Percentiles rank a stretch among this genome's conserved stretches.
These are phyloP conservation scores for Phoenix roebelenii DNA, from an alignment of 176 grass and related monocot genomes.

Conservation along the genomic window DNA sequence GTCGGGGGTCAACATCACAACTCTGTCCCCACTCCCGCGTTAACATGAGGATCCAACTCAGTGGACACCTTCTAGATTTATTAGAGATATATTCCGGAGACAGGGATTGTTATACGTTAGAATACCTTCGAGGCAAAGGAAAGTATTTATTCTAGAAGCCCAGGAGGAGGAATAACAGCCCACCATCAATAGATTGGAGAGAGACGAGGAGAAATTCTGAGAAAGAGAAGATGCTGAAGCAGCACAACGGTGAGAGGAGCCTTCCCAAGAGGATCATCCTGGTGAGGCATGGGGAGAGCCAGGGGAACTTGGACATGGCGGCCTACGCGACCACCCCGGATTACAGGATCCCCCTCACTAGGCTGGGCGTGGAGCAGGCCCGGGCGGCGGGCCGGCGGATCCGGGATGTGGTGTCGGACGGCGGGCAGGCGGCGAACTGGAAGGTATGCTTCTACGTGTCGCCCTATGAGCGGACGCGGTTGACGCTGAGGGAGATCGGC, in stretches of 20 bases:
- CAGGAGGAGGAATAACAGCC: too few relatives aligned
- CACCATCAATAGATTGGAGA: too few relatives aligned
- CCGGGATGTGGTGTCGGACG: constrained; percentile 22
- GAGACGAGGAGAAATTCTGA: too few relatives aligned
- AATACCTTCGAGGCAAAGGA: too few relatives aligned
- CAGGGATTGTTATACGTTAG: too few relatives aligned
- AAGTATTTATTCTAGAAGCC: too few relatives aligned
- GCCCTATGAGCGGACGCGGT: constrained; percentile 75
- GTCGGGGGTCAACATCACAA: too few relatives aligned
- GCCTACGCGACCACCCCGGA: constrained; percentile 89
- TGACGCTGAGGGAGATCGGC: constrained; percentile 72
- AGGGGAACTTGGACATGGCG: constrained; percentile 89
- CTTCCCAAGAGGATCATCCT: constrained; percentile 93
- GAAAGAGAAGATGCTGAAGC: too few relatives aligned
- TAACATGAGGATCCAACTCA: too few relatives aligned
- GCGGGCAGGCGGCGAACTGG: constrained; percentile 27
- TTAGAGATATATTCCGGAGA: too few relatives aligned
- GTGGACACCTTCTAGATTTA: too few relatives aligned
- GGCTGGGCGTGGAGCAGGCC: constrained; percentile 55
- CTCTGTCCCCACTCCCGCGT: too few relatives aligned
- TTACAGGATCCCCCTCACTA: constrained; percentile 77
- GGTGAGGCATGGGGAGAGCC: constrained; percentile 88
- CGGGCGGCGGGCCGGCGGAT: constrained; percentile 38
- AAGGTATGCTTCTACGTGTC: constrained; percentile 95
- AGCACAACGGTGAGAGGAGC: constrained; percentile 15